These are phyloP conservation scores for Prunus armeniaca DNA, from an alignment of 306 rosid species.

Conservation along the genomic window DNA sequence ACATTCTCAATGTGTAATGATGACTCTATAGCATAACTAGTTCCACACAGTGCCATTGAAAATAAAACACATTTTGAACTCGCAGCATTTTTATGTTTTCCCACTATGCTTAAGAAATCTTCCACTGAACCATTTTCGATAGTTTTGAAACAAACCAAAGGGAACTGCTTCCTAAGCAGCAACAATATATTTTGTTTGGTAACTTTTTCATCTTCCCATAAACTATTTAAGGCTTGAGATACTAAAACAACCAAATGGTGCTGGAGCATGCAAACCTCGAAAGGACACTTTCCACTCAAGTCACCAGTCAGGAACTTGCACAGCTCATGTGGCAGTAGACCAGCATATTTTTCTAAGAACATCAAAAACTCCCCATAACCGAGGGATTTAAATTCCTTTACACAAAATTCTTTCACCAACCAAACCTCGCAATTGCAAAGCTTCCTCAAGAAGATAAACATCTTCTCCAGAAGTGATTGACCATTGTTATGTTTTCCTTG, in stretches of 20 bases:
- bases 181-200: slow-evolving; percentile 50
- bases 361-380: slow-evolving; percentile 73
- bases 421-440: slow-evolving; percentile 67
- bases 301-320: slow-evolving; percentile 41
- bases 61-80: slow-evolving; percentile 62
- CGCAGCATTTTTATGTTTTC: slow-evolving; percentile 38
- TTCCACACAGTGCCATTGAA: slow-evolving; percentile 59
- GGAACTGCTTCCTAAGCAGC: slow-evolving; percentile 73
- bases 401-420: slow-evolving; percentile 67
- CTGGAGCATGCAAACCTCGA: slow-evolving; percentile 61
- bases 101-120: slow-evolving; percentile 48
- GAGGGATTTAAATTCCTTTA: slow-evolving; percentile 59
- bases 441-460: slow-evolving; percentile 48
- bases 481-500: slow-evolving; percentile 27
- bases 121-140: slow-evolving; percentile 48
- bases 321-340: slow-evolving; percentile 60
- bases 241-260: slow-evolving; percentile 58
- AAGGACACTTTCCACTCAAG: slow-evolving; percentile 36
- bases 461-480: slow-evolving; percentile 32
- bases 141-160: slow-evolving; percentile 56
- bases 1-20: slow-evolving; percentile 34
- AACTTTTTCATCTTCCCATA: slow-evolving; percentile 53
- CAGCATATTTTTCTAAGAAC: slow-evolving; percentile 53
- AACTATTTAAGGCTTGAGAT: slow-evolving; percentile 68
- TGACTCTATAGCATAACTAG: slow-evolving; percentile 35